Evolutionary conservation across 2,329 filamentous ascomycete genomes (phyloP).

Genomic region (Aspergillus sp.): DNA sequence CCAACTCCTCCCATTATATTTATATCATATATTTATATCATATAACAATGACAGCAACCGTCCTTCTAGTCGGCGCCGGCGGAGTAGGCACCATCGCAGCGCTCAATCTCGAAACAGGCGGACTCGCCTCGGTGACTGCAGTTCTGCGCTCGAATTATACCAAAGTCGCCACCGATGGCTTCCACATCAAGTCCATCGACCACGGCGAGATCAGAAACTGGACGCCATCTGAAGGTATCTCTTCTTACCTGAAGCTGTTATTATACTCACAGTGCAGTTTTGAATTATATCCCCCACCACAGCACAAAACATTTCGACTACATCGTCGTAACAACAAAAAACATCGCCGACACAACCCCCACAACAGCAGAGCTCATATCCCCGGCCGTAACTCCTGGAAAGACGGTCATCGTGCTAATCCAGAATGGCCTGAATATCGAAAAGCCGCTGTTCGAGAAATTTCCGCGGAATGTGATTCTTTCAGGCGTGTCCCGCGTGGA

Average conservation of each 20-base stretch:
- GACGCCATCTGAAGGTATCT: conserved; percentile 40
- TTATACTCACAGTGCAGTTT: conserved; percentile 42
- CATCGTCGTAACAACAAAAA: conserved; percentile 61
- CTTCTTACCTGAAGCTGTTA: too few species aligned
- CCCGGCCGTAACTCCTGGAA: conserved; percentile 52
- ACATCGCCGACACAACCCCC: conserved; percentile 56
- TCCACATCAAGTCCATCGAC: conserved; percentile 56
- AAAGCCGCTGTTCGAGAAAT: conserved; percentile 47
- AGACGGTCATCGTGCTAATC: conserved; percentile 57
- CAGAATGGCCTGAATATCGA: conserved; percentile 68
- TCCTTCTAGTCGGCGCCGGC: conserved; percentile 52
- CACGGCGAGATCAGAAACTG: conserved; percentile 53
- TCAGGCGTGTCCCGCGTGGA: conserved; percentile 56
- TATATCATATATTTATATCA: too few species aligned
- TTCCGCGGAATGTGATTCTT: conserved; percentile 54
- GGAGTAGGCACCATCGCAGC: conserved; percentile 59
- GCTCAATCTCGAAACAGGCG: conserved; percentile 54
- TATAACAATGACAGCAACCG: too few species aligned
- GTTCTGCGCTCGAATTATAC: conserved; percentile 59
- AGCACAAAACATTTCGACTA: conserved; percentile 50
- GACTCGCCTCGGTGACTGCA: conserved; percentile 53
- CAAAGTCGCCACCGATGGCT: conserved; percentile 49
- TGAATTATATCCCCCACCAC: conserved; percentile 51
- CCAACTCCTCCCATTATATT: too few species aligned
- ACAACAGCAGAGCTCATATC: conserved; percentile 49